Conservation (phyloP, 768 basidiomycete species). For the Suillus variegatus region DNA sequence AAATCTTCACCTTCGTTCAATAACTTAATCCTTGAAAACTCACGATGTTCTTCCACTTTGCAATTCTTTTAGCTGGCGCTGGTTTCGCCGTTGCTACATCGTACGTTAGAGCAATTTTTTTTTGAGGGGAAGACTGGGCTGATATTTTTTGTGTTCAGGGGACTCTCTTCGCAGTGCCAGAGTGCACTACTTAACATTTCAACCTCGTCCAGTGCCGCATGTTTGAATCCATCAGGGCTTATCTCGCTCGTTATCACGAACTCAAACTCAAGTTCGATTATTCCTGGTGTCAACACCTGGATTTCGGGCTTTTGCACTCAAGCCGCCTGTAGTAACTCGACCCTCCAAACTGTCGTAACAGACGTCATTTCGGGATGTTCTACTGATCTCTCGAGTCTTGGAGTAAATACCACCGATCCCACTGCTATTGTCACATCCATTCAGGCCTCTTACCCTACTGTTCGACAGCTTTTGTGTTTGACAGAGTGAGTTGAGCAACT, state of each 20-base stretch:
- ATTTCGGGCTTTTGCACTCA: slow-evolving; percentile 54
- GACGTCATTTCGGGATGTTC: slow-evolving; percentile 57
- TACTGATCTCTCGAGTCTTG: slow-evolving; percentile 35
- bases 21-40: slow-evolving; percentile 5
- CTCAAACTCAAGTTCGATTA: slow-evolving; percentile 33
- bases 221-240: slow-evolving; percentile 41
- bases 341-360: slow-evolving; percentile 53
- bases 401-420: slow-evolving; percentile 18
- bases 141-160: slow-evolving; percentile 22
- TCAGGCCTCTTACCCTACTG: slow-evolving; percentile 56
- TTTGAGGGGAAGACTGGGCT: background rate
- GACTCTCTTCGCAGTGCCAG: slow-evolving; percentile 51
- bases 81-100: slow-evolving; percentile 44
- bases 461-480: slow-evolving; percentile 59
- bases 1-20: background rate
- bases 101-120: slow-evolving; percentile 30
- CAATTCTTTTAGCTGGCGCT: slow-evolving; percentile 33
- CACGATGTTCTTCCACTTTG: slow-evolving; percentile 28
- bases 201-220: slow-evolving; percentile 34
- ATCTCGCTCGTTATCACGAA: slow-evolving; percentile 27
- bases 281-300: slow-evolving; percentile 58
- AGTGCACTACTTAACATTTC: slow-evolving; percentile 47
- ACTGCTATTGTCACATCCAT: slow-evolving; percentile 38
- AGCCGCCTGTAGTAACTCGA: slow-evolving; percentile 57
- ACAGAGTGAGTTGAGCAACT: slow-evolving; percentile 52